Conservation (phyloP, 768 basidiomycete species). For the Collybia sp. region DNA sequence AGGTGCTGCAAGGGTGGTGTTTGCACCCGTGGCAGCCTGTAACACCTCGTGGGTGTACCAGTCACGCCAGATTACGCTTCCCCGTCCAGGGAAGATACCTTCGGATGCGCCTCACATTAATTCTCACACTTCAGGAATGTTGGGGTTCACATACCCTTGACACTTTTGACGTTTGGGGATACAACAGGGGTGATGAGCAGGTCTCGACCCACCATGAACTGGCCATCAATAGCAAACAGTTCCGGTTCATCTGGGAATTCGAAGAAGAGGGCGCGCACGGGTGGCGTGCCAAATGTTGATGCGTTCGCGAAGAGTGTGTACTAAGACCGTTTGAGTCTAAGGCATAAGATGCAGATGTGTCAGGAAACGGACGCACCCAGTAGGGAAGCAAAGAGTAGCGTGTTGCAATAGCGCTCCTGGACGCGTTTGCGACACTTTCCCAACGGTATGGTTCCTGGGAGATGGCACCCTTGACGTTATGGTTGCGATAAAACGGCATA, state of each 20-base stretch:
- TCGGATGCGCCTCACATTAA: not conserved
- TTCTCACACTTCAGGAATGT: not conserved
- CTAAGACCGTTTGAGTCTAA: slow-evolving; percentile 23
- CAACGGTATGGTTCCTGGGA: slow-evolving; percentile 81
- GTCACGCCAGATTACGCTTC: slow-evolving; percentile 59
- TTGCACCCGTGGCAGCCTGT: slow-evolving; percentile 31
- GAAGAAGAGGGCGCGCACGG: slow-evolving; percentile 71
- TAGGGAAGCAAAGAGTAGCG: slow-evolving; percentile 74
- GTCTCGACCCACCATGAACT: slow-evolving; percentile 69
- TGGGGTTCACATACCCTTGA: slow-evolving; percentile 45
- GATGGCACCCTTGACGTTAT: slow-evolving; percentile 60
- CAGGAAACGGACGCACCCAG: slow-evolving; percentile 49
- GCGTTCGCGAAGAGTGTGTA: slow-evolving; percentile 72
- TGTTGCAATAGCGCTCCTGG: slow-evolving; percentile 63
- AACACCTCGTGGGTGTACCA: slow-evolving; percentile 66
- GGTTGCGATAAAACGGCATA: slow-evolving; percentile 79
- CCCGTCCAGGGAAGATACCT: slow-evolving; percentile 67
- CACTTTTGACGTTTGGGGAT: slow-evolving; percentile 59
- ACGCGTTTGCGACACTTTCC: slow-evolving; percentile 75
- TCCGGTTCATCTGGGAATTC: slow-evolving; percentile 73
- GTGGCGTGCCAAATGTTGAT: slow-evolving; percentile 61
- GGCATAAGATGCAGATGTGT: slow-evolving; percentile 1
- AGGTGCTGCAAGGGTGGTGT: slow-evolving; percentile 56
- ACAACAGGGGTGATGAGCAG: slow-evolving; percentile 78
- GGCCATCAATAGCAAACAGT: slow-evolving; percentile 54